phyloP scores from a whole-genome alignment of 441 rosid genomes.

The Dalechampia spathulata region DNA sequence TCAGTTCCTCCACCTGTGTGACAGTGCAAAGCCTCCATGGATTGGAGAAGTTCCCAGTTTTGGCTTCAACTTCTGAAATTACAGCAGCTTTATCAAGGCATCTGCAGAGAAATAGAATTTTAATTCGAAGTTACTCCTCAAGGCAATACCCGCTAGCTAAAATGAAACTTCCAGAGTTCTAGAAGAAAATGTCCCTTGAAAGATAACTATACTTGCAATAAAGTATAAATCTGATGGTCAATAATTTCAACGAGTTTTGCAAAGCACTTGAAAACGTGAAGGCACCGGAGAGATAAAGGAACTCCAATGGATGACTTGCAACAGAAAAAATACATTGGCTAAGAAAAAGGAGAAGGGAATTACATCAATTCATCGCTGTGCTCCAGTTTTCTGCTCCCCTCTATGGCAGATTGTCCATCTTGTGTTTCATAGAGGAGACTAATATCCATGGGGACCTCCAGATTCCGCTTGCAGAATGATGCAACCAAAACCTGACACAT shows the following conservation, averaged over 20 bases:
- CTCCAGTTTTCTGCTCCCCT: slow-evolving; percentile 69
- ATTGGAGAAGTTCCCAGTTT: slow-evolving; percentile 41
- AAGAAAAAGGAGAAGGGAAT: too few relatives aligned
- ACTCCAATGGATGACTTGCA: too few relatives aligned
- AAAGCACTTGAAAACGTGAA: too few relatives aligned
- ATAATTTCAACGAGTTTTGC: not conserved
- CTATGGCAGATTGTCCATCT: slow-evolving; percentile 54
- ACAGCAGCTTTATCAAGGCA: too few relatives aligned
- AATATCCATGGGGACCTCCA: slow-evolving; percentile 46
- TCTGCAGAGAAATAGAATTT: slow-evolving; percentile 27
- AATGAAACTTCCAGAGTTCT: not conserved
- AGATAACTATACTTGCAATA: too few relatives aligned
- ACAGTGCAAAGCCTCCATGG: slow-evolving; percentile 78
- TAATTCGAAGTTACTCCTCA: too few relatives aligned
- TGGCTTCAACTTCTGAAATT: slow-evolving; percentile 55
- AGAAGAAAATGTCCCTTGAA: not conserved
- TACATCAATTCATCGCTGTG: slow-evolving; percentile 72
- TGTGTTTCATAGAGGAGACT: slow-evolving; percentile 57
- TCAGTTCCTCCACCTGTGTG: too few relatives aligned
- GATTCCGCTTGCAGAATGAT: slow-evolving; percentile 49
- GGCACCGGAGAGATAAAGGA: too few relatives aligned
- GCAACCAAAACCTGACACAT: slow-evolving; percentile 76
- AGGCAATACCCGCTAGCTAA: not conserved
- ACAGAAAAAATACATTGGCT: too few relatives aligned
- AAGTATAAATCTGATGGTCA: not conserved